phyloP scores from a whole-genome alignment of 2,329 filamentous ascomycete genomes.

The Trichoderma oligosporum region DNA sequence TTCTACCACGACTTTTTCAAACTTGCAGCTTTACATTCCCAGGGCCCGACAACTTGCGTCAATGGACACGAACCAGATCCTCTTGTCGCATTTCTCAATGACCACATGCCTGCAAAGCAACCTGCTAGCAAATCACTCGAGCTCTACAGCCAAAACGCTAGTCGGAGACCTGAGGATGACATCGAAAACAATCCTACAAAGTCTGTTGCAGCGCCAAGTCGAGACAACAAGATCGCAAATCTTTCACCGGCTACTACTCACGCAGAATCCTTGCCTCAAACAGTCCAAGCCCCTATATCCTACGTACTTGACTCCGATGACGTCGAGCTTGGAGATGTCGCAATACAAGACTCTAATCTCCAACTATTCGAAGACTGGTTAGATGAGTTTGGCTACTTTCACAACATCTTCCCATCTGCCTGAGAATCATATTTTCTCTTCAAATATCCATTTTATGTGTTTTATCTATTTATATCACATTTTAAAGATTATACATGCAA shows the following conservation, averaged over 20 bases:
- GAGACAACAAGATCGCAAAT: not conserved
- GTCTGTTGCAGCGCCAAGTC: not conserved
- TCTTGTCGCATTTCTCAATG: conserved; percentile 16
- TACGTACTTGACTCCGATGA: not conserved
- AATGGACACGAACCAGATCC: conserved; percentile 5
- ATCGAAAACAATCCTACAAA: not conserved
- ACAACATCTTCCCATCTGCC: conserved; percentile 17
- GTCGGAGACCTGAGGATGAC: not conserved
- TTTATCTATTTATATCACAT: not conserved
- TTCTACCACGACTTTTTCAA: conserved; percentile 25
- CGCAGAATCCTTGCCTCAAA: not conserved
- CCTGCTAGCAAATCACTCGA: not conserved
- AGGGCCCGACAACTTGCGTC: not conserved
- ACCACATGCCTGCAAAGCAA: conserved; percentile 1
- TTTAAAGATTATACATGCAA: no score
- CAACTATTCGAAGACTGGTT: conserved; percentile 20
- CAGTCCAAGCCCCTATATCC: not conserved
- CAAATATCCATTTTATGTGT: not conserved
- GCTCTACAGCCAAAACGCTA: not conserved
- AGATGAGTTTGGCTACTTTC: conserved; percentile 15
- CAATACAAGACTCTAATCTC: conserved; percentile 4
- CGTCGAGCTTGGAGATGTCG: not conserved
- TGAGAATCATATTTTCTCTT: not conserved
- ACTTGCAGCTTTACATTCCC: conserved; percentile 13
- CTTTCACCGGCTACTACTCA: not conserved